These are phyloP conservation scores for Elongisporangium undulatum DNA, from an alignment of 352 stramenopile species.

Conservation along the genomic window DNA sequence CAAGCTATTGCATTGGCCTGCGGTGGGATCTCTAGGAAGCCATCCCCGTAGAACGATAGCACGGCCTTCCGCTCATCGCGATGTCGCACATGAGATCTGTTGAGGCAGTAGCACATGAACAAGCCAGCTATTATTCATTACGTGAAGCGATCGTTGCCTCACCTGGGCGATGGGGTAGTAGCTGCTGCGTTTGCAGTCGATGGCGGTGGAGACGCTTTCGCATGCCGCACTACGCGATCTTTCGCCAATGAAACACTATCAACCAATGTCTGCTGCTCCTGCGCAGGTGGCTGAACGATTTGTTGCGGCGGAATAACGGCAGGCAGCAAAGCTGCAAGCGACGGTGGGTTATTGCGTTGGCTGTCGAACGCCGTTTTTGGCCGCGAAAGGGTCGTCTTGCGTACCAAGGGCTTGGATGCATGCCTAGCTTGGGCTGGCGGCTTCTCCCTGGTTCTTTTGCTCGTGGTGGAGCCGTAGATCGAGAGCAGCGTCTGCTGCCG, in stretches of 20 bases:
- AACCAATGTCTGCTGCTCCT: not conserved
- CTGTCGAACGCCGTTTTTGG: not conserved
- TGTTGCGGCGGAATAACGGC: not conserved
- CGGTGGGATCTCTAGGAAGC: conserved; percentile 37
- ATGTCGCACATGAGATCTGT: not conserved
- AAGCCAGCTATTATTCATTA: not conserved
- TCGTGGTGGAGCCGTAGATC: conserved; percentile 22
- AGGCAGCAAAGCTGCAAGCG: not conserved
- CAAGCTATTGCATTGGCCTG: conserved; percentile 4
- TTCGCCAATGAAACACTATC: not conserved
- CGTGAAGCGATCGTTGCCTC: not conserved
- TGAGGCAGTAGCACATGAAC: not conserved
- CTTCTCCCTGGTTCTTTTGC: not conserved
- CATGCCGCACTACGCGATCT: not conserved
- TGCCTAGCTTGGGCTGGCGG: not conserved
- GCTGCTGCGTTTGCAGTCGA: not conserved
- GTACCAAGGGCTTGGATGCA: not conserved
- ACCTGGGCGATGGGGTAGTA: not conserved
- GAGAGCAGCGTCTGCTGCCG: conserved; percentile 24
- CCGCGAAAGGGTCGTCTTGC: not conserved
- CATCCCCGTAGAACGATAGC: conserved; percentile 47
- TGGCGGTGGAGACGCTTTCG: not conserved
- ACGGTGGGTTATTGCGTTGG: not conserved
- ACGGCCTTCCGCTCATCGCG: conserved; percentile 7
- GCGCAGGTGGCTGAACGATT: no score